Evolutionary conservation across 306 rosid species (phyloP), one percentile per base, ranked within the genome.

Genomic region (Alnus rubra): DNA sequence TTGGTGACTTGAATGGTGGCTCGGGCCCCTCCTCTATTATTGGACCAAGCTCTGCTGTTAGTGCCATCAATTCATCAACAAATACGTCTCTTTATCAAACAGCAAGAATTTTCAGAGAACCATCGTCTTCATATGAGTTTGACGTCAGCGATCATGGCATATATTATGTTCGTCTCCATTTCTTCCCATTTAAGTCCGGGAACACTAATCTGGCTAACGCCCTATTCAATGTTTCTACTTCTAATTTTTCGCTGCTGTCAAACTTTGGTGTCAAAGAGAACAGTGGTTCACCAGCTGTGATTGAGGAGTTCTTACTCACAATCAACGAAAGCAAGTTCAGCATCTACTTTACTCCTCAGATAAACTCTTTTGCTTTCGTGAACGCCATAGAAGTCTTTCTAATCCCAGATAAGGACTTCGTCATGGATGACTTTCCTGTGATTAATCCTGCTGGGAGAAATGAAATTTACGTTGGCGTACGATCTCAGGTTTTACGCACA

Each of bases 151-250:
- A 75, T 7, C n/a, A 0, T 10, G 81, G 78, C 23, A 75, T 82
- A 55, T 80, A 85, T 76, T 3, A 86, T 59, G 68, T 89, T 42
- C 91, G 91, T 49, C 85, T 89, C n/a, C 91, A 91, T 69, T 89
- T 91, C 83, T 81, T 56, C 1, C 73, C 90, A 4, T 89, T 86
- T 80, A 16, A 79, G 49, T 74, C 85, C 0, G 5, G 77, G 12
- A 2, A 2, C 2, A 4, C 16, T 56, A 69, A 74, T 35, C 83
- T 87, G 11, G 55, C 85, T 5, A 13, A 55, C 0, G 90, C 89
- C 12, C 74, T 33, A 13, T 91, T 89, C 84, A 73, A 81, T 37
- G 91, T 89, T 75, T 70, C 82, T 0, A 82, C 79, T 53, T 55
- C 78, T 14, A 28, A 58, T 0, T 86, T 84, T 65, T 37, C 33